Evolutionary conservation across 2,329 filamentous ascomycete species (phyloP), one percentile per base, ranked within the genome.

Genomic region (Colletotrichum brevisporum): DNA sequence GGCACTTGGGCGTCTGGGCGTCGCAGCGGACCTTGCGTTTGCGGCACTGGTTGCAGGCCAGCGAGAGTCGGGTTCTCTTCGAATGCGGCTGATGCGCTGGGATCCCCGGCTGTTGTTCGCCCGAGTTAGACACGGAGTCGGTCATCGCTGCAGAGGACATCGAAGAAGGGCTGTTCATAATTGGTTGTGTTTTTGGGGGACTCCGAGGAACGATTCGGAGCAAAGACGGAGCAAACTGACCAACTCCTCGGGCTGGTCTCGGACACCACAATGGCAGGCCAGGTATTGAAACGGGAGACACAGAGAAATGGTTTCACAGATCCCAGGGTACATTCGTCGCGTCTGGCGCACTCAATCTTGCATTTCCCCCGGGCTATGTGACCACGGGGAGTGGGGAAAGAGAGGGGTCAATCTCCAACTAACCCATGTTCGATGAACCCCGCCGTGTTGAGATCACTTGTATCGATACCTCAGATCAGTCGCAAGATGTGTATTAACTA

Each of bases 21-120:
- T 77, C 75, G 59, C 75, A 77, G 1, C 75, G 72, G 6, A 77
- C 75, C 60, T 77, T 77, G 61, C 75, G 71, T 47, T 74, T 75
- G 5, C 75, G 73, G 58, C 75, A 77, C 52, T 73, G 71, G 13
- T 75, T 75, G 58, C 73, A 75, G 16, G 73, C 73, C 27, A 74
- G 63, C 10, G 71, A 72, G 12, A 75, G 67, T n/a, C 73, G 73
- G 47, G 70, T 69, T 36, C 67, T 69, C 56, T 75, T 75, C 26
- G 65, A 52, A 4, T 67, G 58, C 31, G 66, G 36, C 18, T 57
- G 52, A 8, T 41, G 39, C 3, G 41, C 41, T 18, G 63, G 45
- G 26, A 15, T 41, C 8, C 31, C 31, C 50, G 56, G 41, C 31
- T 47, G 55, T 48, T 61, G 63, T 15, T 66, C 56, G 48, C 63